A percentile compares a stretch with the other conserved stretches of the same genome.
Evolutionary conservation across 2,329 filamentous ascomycete genomes (phyloP).

Genomic region (Aspergillus aculeatus): DNA sequence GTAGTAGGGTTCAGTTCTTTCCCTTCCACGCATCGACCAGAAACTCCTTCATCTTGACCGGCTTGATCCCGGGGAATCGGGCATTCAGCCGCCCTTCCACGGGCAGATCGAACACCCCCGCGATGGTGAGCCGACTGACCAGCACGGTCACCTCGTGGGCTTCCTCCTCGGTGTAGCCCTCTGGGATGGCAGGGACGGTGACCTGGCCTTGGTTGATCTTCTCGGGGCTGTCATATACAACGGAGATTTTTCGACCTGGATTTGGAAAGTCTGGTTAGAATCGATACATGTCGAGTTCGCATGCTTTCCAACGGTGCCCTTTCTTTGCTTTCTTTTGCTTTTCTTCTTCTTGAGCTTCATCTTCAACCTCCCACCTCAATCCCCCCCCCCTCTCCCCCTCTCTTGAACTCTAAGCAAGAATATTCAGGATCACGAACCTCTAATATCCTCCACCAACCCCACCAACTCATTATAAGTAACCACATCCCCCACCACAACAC

Average conservation of each 20-base stretch:
- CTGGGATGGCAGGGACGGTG: slow-evolving; percentile 32
- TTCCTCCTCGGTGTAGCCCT: slow-evolving; percentile 23
- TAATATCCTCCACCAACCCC: slow-evolving; percentile 43
- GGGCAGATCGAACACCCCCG: slow-evolving; percentile 29
- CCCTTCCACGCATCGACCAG: slow-evolving; percentile 14
- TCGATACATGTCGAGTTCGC: too few species aligned
- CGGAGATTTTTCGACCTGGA: slow-evolving; percentile 35
- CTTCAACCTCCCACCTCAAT: too few species aligned
- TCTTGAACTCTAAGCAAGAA: too few species aligned
- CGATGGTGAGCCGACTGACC: slow-evolving; percentile 30
- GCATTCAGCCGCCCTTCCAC: slow-evolving; percentile 22
- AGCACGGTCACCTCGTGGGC: slow-evolving; percentile 26
- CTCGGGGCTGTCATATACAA: slow-evolving; percentile 35
- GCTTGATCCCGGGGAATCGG: slow-evolving; percentile 24
- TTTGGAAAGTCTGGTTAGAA: background rate
- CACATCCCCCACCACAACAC: slow-evolving; percentile 40
- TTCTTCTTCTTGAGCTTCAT: too few species aligned
- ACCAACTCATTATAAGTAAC: slow-evolving; percentile 49
- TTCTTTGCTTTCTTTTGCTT: too few species aligned
- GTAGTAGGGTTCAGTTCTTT: background rate
- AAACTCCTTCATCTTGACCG: slow-evolving; percentile 26
- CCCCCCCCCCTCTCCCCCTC: too few species aligned
- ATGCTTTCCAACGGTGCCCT: too few species aligned
- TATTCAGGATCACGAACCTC: slow-evolving; percentile 24
- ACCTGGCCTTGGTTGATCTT: slow-evolving; percentile 35